These are phyloP conservation scores for Amniculicola lignicola DNA, from an alignment of 495 filamentous ascomycete species.

Conservation along the genomic window DNA sequence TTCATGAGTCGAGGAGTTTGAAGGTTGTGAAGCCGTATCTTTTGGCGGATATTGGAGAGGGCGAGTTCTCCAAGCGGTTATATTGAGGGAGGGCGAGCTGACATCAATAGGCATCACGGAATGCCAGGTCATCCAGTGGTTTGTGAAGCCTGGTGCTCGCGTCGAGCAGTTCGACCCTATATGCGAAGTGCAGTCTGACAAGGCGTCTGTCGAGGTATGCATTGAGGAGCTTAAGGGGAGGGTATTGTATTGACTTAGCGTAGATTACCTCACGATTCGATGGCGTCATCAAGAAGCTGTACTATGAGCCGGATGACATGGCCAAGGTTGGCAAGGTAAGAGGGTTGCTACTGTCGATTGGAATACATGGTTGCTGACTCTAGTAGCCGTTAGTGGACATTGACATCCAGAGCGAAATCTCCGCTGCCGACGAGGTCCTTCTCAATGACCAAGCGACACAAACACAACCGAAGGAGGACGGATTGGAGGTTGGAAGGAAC, in stretches of 20 bases:
- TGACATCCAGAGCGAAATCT: slow-evolving; percentile 63
- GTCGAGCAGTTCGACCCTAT: slow-evolving; percentile 98
- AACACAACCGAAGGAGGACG: slow-evolving; percentile 36
- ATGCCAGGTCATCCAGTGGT: slow-evolving; percentile 99
- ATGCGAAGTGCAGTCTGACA: slow-evolving; percentile 97
- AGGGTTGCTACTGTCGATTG: not conserved
- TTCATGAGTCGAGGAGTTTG: slow-evolving; percentile 59
- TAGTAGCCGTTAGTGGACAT: slow-evolving; percentile 69
- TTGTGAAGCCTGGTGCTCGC: slow-evolving; percentile 90
- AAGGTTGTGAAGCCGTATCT: slow-evolving; percentile 78
- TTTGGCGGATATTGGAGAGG: slow-evolving; percentile 95
- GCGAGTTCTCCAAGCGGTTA: slow-evolving; percentile 46
- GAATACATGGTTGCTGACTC: slow-evolving; percentile 7
- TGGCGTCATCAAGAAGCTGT: slow-evolving; percentile 91
- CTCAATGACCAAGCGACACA: slow-evolving; percentile 27
- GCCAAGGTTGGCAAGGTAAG: slow-evolving; percentile 74
- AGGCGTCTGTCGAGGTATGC: slow-evolving; percentile 85
- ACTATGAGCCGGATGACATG: slow-evolving; percentile 95
- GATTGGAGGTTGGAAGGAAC: slow-evolving; percentile 24
- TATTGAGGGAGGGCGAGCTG: not conserved
- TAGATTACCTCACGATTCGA: slow-evolving; percentile 92
- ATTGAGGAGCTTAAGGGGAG: not conserved
- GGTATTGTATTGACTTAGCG: not conserved
- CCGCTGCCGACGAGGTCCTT: slow-evolving; percentile 53
- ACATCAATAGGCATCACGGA: slow-evolving; percentile 76